Base-by-base conservation (phyloP, 148 eudicot genomes). In the Cornus florida region DNA sequence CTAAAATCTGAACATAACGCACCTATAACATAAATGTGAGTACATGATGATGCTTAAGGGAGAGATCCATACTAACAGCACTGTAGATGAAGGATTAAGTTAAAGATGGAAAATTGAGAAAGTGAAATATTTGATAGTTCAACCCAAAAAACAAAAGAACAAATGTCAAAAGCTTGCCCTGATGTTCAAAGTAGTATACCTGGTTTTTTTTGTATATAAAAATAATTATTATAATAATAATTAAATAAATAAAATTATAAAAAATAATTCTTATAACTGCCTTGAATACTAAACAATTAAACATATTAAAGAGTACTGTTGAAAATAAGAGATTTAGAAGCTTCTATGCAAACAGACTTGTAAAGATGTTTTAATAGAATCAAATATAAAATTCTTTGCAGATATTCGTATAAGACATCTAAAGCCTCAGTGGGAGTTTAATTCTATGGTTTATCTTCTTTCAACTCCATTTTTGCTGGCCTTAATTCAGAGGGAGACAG, bases 21-120 rank as follows among this genome's bases (percentile, higher is more conserved):
- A n/a, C n/a, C n/a, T n/a, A n/a, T n/a, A n/a, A n/a, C n/a, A 43
- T 20, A 10, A 72, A 14, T 12, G 48, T 9, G 35, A 9, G 23
- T 72, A 17, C 3, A 65, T 38, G 59, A 75, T 35, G 22, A 39
- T 62, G 22, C 70, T 74, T 69, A 22, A 56, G 31, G 67, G 39
- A 60, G n/a, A n/a, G n/a, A n/a, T n/a, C n/a, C n/a, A 28, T 60
- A 19, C 70, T 31, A 60, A 60, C 38, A n/a, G 57, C 73, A 71
- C 20, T 57, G 75, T 4, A 10, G 76, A 70, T 13, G 23, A 75
- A 22, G 13, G 22, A 6, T 31, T 59, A 62, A 56, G 19, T n/a
- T n/a, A n/a, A n/a, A n/a, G n/a, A n/a, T n/a, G n/a, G n/a, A n/a
- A n/a, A n/a, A n/a, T n/a, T 57, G 48, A 33, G 13, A 57, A 74